Evolutionary conservation across 345 rosid species (phyloP).

Genomic region (Crucihimalaya himalaica): DNA sequence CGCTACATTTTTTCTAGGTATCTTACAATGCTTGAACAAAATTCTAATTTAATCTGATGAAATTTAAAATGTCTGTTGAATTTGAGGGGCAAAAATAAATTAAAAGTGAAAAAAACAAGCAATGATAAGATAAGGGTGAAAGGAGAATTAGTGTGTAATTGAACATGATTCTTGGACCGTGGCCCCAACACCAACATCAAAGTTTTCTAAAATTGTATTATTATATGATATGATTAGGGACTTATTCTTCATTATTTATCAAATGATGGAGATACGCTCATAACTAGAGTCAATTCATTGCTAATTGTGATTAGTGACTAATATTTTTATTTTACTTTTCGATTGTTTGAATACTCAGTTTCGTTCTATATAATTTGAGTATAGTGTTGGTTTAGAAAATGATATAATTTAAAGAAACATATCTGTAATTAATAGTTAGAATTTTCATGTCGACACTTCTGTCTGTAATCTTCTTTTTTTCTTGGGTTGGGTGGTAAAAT

Average conservation of each 20-base stretch:
- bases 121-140: not conserved
- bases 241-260: no score
- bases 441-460: not conserved
- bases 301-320: not conserved
- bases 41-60: not conserved
- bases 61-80: not conserved
- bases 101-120: not conserved
- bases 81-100: not conserved
- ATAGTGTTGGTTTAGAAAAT: no score
- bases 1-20: no score
- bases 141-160: not conserved
- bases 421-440: not conserved
- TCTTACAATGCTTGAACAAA: no score
- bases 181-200: not conserved
- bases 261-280: not conserved
- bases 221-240: not conserved
- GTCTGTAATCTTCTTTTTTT: not conserved
- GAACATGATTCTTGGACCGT: constrained; percentile 19
- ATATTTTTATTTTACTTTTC: not conserved
- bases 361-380: not conserved
- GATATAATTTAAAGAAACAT: no score
- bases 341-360: not conserved
- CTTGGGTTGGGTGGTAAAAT: not conserved
- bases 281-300: no score
- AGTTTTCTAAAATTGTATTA: not conserved